Evolutionary conservation across 441 rosid species (phyloP).

Genomic region (Arabidopsis lyrata): DNA sequence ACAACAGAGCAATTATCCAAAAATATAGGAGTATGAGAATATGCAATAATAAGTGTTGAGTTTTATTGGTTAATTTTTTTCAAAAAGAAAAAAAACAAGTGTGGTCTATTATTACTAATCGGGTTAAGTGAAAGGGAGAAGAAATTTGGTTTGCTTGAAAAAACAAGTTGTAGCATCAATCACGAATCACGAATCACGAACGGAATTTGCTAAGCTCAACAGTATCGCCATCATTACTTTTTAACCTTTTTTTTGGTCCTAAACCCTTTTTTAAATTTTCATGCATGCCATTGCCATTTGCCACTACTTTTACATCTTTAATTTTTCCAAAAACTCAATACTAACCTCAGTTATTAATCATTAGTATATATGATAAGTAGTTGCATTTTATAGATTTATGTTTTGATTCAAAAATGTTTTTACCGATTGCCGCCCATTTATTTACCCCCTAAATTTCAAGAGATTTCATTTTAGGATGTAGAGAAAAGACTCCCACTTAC

Average conservation of each 20-base stretch:
- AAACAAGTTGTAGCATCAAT: slow-evolving; percentile 36
- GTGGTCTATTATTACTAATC: background rate
- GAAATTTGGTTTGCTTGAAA: slow-evolving; percentile 34
- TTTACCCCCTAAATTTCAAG: slow-evolving; percentile 22
- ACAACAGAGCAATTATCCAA: background rate
- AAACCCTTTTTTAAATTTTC: background rate
- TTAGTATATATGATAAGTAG: background rate
- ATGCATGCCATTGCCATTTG: slow-evolving; percentile 22
- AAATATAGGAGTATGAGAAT: background rate
- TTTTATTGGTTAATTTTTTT: background rate
- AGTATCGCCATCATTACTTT: slow-evolving; percentile 33
- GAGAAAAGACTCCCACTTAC: slow-evolving; percentile 13
- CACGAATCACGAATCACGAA: slow-evolving; percentile 35
- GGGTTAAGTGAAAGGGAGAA: background rate
- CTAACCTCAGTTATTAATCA: background rate
- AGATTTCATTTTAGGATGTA: slow-evolving; percentile 11
- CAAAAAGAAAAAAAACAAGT: too few relatives aligned
- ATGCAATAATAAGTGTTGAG: background rate
- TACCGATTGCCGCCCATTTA: slow-evolving; percentile 28
- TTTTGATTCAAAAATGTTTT: background rate
- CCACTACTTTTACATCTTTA: slow-evolving; percentile 15
- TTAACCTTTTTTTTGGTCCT: slow-evolving; percentile 19
- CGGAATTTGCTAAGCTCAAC: slow-evolving; percentile 24
- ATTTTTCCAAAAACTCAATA: slow-evolving; percentile 6
- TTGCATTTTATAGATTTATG: background rate